Evolutionary conservation across 2,329 filamentous ascomycete species (phyloP), one percentile per base, ranked within the genome.

Genomic region (Arthrobotrys iridis): DNA sequence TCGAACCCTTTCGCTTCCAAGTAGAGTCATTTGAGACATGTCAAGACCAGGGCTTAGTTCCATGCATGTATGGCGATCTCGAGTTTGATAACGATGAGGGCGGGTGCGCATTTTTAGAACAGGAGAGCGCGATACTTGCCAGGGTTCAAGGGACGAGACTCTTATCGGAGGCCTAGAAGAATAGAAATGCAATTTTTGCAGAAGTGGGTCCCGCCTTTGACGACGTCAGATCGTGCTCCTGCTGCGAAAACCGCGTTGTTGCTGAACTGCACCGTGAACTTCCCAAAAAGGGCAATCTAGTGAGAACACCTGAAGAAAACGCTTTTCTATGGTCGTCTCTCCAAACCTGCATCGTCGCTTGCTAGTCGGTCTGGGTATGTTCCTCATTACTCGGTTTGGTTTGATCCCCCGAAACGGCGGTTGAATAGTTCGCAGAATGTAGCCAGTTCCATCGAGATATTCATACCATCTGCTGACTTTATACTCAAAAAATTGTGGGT

Each of bases 11-110:
- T 68, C 64, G 64, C 24, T 52, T 68, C 48, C 48, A 35, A 22
- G 37, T 46, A 15, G 48, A 55, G 48, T 15, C 35, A 52, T 52
- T 20, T 22, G 2, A 52, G 13, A 50, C 35, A 43, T 60, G 40
- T 35, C 20, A 41, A 20, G 50, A 46, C 63, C 37, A 33, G 37
- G 48, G 35, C 28, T 37, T 64, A 37, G 26, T 13, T 30, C 50
- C 20, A 68, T 52, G 52, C 50, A 43, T 15, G 28, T 13, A 52
- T 43, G 64, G 43, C 52, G 55, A 68, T 68, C 64, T 43, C 37
- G 37, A 43, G 63, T 40, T 35, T 48, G 22, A 52, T 11, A 48
- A 52, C 13, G 5, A 33, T 6, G 20, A 45, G 20, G 33, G 13
- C 33, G 37, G 28, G 13, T 22, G 50, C 24, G 18, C 63, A 48